Conservation (phyloP, 768 basidiomycete species). For the Gloeopeniophorella convolvens region DNA sequence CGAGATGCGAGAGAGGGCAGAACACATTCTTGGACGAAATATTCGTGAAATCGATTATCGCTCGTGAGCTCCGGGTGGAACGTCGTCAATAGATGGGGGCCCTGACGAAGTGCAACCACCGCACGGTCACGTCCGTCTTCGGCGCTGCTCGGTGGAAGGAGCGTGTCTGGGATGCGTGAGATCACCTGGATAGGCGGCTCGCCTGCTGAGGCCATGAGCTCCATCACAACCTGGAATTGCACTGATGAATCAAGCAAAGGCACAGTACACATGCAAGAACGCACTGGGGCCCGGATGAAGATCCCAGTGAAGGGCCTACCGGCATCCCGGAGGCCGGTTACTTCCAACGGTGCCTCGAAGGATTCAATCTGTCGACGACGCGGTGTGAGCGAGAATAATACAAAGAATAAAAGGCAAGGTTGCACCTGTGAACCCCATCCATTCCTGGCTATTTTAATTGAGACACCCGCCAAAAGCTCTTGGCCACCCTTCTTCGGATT, state of each 20-base stretch:
- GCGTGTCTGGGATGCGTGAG: conserved; percentile 54
- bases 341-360: conserved; percentile 72
- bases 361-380: conserved; percentile 63
- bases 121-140: conserved; percentile 46
- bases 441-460: conserved; percentile 76
- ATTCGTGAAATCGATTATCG: conserved; percentile 87
- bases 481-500: conserved; percentile 84
- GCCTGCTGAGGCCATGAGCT: conserved; percentile 38
- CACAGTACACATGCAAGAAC: conserved; percentile 20
- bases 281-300: conserved; percentile 90
- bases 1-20: conserved; percentile 25
- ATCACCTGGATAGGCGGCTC: conserved; percentile 63
- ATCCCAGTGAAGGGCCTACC: conserved; percentile 66
- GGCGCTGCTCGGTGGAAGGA: conserved; percentile 39
- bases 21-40: conserved; percentile 77
- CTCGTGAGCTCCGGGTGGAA: conserved; percentile 93
- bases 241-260: neutral
- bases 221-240: conserved; percentile 52
- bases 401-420: neutral
- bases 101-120: conserved; percentile 82
- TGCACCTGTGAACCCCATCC: conserved; percentile 90
- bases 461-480: conserved; percentile 76
- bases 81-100: conserved; percentile 75
- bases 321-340: conserved; percentile 55
- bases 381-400: conserved; percentile 2